These are phyloP conservation scores for Phytopythium oedochilum DNA, from an alignment of 352 stramenopile species.

Conservation along the genomic window DNA sequence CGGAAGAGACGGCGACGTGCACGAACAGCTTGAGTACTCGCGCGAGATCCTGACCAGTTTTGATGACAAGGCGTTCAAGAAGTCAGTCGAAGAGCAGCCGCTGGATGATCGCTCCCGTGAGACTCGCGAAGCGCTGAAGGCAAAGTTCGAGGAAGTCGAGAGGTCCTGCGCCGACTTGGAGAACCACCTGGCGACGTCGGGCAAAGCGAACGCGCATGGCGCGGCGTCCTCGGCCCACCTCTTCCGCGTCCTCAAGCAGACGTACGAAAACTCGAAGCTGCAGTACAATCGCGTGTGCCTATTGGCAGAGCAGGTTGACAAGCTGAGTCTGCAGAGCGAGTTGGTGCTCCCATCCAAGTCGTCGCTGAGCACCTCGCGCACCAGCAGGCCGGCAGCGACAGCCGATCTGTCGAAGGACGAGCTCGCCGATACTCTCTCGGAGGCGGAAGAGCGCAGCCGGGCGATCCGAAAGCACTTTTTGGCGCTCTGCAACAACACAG, in stretches of 20 bases:
- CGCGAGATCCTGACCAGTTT: conserved; percentile 68
- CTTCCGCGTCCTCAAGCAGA: conserved; percentile 69
- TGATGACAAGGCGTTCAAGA: conserved; percentile 56
- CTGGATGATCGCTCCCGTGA: conserved; percentile 63
- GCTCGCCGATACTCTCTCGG: conserved; percentile 39
- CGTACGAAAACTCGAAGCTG: conserved; percentile 69
- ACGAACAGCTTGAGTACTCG: conserved; percentile 68
- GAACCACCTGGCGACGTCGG: conserved; percentile 29
- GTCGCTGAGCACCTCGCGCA: conserved; percentile 8
- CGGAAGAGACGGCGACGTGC: conserved; percentile 67
- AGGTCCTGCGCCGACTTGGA: conserved; percentile 50
- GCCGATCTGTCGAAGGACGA: conserved; percentile 34
- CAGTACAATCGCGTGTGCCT: conserved; percentile 66
- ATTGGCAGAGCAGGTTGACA: conserved; percentile 46
- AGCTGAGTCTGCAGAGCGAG: conserved; percentile 36
- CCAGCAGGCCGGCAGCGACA: conserved; percentile 11
- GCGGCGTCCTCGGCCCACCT: conserved; percentile 30
- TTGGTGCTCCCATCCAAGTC: conserved; percentile 16
- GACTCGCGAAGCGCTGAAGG: conserved; percentile 37
- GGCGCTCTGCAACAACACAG: conserved; percentile 51
- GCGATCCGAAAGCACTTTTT: conserved; percentile 49
- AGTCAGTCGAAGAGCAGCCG: conserved; percentile 58
- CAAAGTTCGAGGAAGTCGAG: conserved; percentile 46
- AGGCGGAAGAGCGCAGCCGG: conserved; percentile 36
- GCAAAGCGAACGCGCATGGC: neutral